phyloP scores from a whole-genome alignment of 2,329 filamentous ascomycete genomes.

The Apiospora saccharicola region DNA sequence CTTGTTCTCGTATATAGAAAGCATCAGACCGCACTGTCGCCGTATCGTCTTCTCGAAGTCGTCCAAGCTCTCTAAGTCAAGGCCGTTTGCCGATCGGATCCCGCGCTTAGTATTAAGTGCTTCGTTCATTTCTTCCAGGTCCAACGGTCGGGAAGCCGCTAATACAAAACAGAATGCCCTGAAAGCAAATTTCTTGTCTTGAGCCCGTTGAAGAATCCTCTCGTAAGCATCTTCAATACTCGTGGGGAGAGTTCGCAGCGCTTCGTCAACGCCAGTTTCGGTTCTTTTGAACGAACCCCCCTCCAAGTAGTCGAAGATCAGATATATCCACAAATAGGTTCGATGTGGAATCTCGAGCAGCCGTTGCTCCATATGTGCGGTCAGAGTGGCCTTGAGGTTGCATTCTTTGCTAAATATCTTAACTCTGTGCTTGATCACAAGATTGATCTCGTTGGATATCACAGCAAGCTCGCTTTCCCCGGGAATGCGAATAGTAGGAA shows the following conservation, averaged over 20 bases:
- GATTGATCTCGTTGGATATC: background rate
- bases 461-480: background rate
- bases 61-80: background rate
- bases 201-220: background rate
- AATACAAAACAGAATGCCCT: background rate
- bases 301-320: slow-evolving; percentile 44
- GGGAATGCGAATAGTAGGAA: background rate
- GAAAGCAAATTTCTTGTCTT: background rate
- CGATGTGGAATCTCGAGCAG: slow-evolving; percentile 37
- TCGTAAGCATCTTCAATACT: background rate
- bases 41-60: background rate
- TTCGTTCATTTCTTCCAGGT: background rate
- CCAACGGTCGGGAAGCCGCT: background rate
- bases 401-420: background rate
- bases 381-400: background rate
- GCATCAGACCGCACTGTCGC: background rate
- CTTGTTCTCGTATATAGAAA: background rate
- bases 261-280: background rate
- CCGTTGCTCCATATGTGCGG: slow-evolving; percentile 30
- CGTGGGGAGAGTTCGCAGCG: background rate
- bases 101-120: background rate
- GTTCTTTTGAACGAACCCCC: background rate
- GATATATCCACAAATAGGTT: slow-evolving; percentile 48
- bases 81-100: background rate
- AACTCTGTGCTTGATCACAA: background rate